phyloP scores from a whole-genome alignment of 306 rosid species.

The Herpetospermum pedunculosum region DNA sequence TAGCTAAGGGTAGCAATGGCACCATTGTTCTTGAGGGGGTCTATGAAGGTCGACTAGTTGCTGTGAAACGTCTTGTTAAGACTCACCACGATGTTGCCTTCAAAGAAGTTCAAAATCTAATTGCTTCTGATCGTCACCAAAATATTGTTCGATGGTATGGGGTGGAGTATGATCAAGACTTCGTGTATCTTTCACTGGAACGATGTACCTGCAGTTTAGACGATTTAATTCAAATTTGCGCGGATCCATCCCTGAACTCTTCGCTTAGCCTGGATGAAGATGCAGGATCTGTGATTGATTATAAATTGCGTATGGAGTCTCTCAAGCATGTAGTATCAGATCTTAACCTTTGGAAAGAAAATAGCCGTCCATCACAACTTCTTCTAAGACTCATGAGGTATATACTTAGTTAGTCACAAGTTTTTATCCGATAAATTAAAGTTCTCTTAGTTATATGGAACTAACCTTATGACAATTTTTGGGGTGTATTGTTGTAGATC shows the following conservation, averaged over 20 bases:
- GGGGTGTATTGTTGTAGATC: not conserved
- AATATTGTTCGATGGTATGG: conserved; percentile 85
- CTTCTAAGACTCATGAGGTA: conserved; percentile 68
- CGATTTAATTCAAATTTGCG: conserved; percentile 39
- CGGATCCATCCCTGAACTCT: conserved; percentile 19
- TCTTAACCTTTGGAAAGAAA: conserved; percentile 40
- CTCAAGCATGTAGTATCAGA: conserved; percentile 22
- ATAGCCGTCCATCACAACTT: conserved; percentile 46
- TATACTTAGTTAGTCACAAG: not conserved
- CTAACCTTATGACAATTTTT: not conserved
- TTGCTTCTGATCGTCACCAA: conserved; percentile 55
- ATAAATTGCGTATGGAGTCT: conserved; percentile 23
- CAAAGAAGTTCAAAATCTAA: conserved; percentile 74
- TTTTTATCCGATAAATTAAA: not conserved
- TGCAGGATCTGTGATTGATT: conserved; percentile 13
- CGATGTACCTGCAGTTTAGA: conserved; percentile 65
- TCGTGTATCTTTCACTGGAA: conserved; percentile 68
- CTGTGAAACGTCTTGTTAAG: conserved; percentile 78
- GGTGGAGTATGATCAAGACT: conserved; percentile 71
- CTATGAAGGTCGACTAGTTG: conserved; percentile 67
- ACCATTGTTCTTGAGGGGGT: conserved; percentile 65
- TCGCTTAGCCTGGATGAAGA: conserved; percentile 17
- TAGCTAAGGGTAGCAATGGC: conserved; percentile 87
- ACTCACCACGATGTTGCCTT: conserved; percentile 56
- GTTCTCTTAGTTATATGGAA: not conserved